Evolutionary conservation across 352 stramenopile species (phyloP).

Genomic region (Pythium aquatile): DNA sequence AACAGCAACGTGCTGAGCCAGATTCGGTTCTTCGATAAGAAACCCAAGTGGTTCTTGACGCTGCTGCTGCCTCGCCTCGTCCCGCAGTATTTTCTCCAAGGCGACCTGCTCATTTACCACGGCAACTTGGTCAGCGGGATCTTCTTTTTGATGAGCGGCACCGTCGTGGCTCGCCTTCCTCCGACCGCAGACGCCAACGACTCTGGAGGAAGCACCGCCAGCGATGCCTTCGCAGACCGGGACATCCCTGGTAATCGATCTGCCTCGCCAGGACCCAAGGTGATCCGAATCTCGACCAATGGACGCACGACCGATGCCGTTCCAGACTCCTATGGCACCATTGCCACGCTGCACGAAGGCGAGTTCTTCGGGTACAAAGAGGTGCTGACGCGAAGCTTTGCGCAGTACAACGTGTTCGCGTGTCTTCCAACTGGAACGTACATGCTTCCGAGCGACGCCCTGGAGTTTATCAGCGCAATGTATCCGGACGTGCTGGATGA

Average conservation of each 20-base stretch:
- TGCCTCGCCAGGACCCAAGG: neutral
- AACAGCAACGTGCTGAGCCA: conserved; percentile 57
- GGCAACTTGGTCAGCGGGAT: conserved; percentile 69
- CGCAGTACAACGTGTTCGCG: conserved; percentile 71
- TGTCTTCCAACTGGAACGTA: conserved; percentile 61
- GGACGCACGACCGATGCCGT: conserved; percentile 26
- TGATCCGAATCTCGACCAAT: conserved; percentile 20
- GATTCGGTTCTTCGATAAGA: conserved; percentile 82
- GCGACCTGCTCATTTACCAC: conserved; percentile 73
- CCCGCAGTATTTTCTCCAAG: conserved; percentile 65
- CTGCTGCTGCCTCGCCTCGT: conserved; percentile 61
- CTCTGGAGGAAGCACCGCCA: neutral
- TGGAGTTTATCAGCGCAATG: conserved; percentile 48
- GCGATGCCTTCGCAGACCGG: neutral
- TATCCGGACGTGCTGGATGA: conserved; percentile 68
- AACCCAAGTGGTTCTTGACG: conserved; percentile 82
- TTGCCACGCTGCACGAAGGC: conserved; percentile 67
- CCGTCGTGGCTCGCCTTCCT: conserved; percentile 49
- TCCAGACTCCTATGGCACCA: conserved; percentile 37
- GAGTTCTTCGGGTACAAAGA: conserved; percentile 84
- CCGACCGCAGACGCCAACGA: neutral
- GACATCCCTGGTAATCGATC: neutral
- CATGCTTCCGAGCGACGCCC: conserved; percentile 53
- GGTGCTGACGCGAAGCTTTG: conserved; percentile 48
- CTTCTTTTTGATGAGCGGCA: conserved; percentile 71